Percentiles rank a stretch among this genome's conserved stretches.
phyloP scores from a whole-genome alignment of 257 asterid genomes.

The Leonotis leonurus region DNA sequence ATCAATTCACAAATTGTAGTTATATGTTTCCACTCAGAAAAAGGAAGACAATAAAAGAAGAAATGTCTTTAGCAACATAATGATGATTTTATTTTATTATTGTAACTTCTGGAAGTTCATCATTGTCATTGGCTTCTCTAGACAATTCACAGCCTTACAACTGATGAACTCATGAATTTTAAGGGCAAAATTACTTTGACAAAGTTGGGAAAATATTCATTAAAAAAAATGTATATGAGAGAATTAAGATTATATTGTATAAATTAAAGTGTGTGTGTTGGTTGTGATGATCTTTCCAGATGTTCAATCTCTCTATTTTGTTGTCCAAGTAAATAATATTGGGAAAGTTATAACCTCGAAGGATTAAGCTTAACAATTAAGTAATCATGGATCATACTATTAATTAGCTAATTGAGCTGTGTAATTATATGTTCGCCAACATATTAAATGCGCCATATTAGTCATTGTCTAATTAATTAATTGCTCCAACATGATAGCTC shows the following conservation, averaged over 20 bases:
- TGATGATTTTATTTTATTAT: too few species aligned
- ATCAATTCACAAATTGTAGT: too few species aligned
- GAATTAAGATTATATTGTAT: not conserved
- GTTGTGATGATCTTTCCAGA: not conserved
- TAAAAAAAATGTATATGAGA: too few species aligned
- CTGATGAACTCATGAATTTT: too few species aligned
- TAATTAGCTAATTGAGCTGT: not conserved
- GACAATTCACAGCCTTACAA: too few species aligned
- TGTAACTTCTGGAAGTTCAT: too few species aligned
- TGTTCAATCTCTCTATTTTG: not conserved
- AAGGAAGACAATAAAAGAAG: too few species aligned
- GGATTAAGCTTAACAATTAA: constrained; percentile 10
- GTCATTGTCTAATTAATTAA: not conserved
- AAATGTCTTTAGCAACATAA: too few species aligned
- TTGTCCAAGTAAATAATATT: not conserved
- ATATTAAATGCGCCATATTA: not conserved
- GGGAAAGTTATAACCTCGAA: not conserved
- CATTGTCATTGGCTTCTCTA: too few species aligned
- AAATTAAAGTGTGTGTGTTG: not conserved
- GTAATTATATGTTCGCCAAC: not conserved
- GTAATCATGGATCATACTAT: not conserved
- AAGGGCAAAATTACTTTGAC: too few species aligned
- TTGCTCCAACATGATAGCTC: not conserved
- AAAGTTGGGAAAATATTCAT: too few species aligned
- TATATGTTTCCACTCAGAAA: too few species aligned